Base-by-base conservation (phyloP, 1,284 basidiomycete genomes). In the Mycena citricolor region DNA sequence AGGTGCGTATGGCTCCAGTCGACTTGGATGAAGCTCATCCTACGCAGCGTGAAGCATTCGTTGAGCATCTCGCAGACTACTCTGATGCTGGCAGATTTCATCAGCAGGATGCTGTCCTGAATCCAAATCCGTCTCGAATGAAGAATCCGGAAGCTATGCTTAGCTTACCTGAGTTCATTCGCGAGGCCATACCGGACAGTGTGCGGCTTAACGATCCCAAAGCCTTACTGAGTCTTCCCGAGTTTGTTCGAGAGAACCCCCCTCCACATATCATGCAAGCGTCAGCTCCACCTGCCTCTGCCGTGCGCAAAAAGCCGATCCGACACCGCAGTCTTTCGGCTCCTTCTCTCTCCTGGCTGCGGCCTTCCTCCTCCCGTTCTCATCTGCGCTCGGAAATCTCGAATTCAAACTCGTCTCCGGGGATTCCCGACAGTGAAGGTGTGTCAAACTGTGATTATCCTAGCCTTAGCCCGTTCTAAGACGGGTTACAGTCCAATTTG, bases 291-390 rank as follows among this genome's bases (percentile, higher is more conserved):
- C 39, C 51, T 8, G 32, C 39, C 2, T 40, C 53, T 2, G 32
- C 49, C 42, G 33, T 46, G 38, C 21, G 49, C 36, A 51, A 38
- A 24, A 53, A 49, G 24, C 42, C 45, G 1, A 65, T 57, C 33
- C 69, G 84, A 24, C 73, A 67, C 48, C 73, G 86, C 45, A 89
- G 86, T 55, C 66, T 82, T 56, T 87, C 85, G 10, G 83, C 86
- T 0, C 83, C 86, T 8, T 75, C 86, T 19, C 63, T 88, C 5
- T 73, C 79, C 11, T 88, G 86, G 86, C 60, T 88, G 14, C 64
- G 74, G 25, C 53, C 68, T 21, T 57, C 59, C 25, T 62, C 69
- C 8, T 65, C 61, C 5, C 64, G 63, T 8, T 70, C 70, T 5
- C 62, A 55, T 29, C 45, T 56, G 54, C 32, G 46, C 16, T 48